Evolutionary conservation across 176 grass and related monocot species (phyloP).

Genomic region (Neostapfia colusana): DNA sequence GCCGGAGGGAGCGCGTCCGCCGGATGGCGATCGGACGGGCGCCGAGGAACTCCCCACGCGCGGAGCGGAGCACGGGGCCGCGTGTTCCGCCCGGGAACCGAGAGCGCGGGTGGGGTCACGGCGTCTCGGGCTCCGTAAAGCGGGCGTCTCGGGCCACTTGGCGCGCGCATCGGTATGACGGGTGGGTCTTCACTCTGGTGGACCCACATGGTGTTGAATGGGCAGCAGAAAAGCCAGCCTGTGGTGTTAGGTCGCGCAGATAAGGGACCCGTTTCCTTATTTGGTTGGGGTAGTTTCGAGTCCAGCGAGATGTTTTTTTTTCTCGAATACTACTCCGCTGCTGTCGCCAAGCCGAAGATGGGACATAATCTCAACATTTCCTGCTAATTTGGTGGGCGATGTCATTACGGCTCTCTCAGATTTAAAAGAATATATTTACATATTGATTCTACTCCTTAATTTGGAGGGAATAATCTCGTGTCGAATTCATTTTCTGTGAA

Average conservation of each 20-base stretch:
- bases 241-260: not conserved
- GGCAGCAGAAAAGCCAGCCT: rapidly evolving
- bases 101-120: conserved; percentile 5
- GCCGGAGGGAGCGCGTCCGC: not conserved
- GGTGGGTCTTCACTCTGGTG: rapidly evolving
- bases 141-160: not conserved
- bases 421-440: not conserved
- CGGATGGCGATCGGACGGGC: conserved; percentile 25
- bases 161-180: not conserved
- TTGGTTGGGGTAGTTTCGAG: not conserved
- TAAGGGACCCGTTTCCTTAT: not conserved
- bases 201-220: not conserved
- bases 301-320: conserved; percentile 27
- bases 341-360: conserved; percentile 2
- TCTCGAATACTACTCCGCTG: not conserved
- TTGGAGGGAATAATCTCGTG: not conserved
- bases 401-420: not conserved
- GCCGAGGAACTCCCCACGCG: not conserved
- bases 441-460: not conserved
- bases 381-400: not conserved
- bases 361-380: not conserved
- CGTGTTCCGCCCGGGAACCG: conserved; percentile 40
- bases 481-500: not conserved
- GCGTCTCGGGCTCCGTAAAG: conserved; percentile 19
- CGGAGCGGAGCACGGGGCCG: conserved; percentile 44